A percentile compares a stretch with the other conserved stretches of the same genome.
These are phyloP conservation scores for Penicillium verhagenii DNA, from an alignment of 495 filamentous ascomycete species.

Conservation along the genomic window DNA sequence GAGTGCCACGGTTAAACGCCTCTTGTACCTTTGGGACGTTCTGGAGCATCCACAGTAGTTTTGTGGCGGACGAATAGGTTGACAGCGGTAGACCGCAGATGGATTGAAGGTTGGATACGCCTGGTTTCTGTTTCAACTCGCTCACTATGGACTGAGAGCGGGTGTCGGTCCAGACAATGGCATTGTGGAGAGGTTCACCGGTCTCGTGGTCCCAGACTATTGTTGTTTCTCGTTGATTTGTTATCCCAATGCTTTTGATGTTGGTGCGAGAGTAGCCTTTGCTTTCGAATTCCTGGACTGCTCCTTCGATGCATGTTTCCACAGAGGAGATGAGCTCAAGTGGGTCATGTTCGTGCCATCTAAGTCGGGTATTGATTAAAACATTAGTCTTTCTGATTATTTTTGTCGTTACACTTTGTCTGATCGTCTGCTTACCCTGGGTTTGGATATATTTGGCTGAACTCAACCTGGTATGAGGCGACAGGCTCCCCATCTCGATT, in stretches of 20 bases:
- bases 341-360: constrained; percentile 94
- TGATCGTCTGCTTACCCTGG: constrained; percentile 65
- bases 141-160: constrained; percentile 75
- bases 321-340: constrained; percentile 76
- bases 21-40: constrained; percentile 71
- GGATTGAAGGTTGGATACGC: constrained; percentile 63
- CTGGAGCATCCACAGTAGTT: constrained; percentile 80
- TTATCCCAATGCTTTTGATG: constrained; percentile 86
- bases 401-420: neutral
- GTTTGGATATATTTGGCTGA: constrained; percentile 83
- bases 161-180: constrained; percentile 94
- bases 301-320: constrained; percentile 77
- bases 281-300: constrained; percentile 65
- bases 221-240: constrained; percentile 94
- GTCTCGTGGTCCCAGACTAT: constrained; percentile 88
- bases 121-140: constrained; percentile 64
- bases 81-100: constrained; percentile 88
- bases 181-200: constrained; percentile 82
- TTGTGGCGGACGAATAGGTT: constrained; percentile 90
- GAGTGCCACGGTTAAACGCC: constrained; percentile 73
- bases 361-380: constrained; percentile 31
- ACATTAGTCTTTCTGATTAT: neutral
- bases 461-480: constrained; percentile 88
- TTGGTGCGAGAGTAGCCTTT: constrained; percentile 63
- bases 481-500: constrained; percentile 74